Evolutionary conservation across 768 basidiomycete genomes (phyloP), one percentile per base, ranked within the genome.

Genomic region (Sutorius australiensis): DNA sequence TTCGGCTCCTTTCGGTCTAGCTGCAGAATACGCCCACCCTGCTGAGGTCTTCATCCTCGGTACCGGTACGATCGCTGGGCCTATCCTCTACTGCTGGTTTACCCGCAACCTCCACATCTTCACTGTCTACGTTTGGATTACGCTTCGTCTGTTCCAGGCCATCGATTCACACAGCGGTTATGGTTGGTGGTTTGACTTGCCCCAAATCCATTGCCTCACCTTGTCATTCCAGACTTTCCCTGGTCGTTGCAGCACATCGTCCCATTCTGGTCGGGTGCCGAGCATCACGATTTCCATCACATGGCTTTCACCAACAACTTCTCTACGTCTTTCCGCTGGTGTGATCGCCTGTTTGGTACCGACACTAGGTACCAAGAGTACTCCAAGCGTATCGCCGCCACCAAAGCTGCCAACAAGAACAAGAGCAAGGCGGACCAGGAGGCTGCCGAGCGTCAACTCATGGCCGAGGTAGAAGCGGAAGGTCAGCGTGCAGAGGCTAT

Each of bases 211-310:
- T 36, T 1, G 16, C 8, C 56, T 47, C 9, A 50, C 31, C 3
- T 32, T 43, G 0, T 13, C 13, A 12, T 19, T 10, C 21, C 5
- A 88, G 92, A 98, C 70, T 99, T 99, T 81, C 95, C 97, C 1
- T 98, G 94, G 95, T 95, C 92, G 6, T 77, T 98, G 50, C 87
- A 92, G 60, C 83, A 95, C 75, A 84, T 92, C 59, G 54, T 98
- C 31, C 94, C 94, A 2, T 90, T 98, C 80, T 98, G 95, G 95
- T 88, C 90, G 7, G 95, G 95, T 36, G 94, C 94, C 0, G 95
- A 98, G 63, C 92, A 95, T 73, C 95, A 97, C 68, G 95, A 98
- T 67, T 98, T 93, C 83, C 95, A 98, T 72, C 95, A 99, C 74
- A 90, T 93, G 89, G 86, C 89, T 4, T 95, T 94, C 77, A 83